These are phyloP conservation scores for Nicotiana rustica DNA, from an alignment of 305 asterid genomes.

Conservation along the genomic window DNA sequence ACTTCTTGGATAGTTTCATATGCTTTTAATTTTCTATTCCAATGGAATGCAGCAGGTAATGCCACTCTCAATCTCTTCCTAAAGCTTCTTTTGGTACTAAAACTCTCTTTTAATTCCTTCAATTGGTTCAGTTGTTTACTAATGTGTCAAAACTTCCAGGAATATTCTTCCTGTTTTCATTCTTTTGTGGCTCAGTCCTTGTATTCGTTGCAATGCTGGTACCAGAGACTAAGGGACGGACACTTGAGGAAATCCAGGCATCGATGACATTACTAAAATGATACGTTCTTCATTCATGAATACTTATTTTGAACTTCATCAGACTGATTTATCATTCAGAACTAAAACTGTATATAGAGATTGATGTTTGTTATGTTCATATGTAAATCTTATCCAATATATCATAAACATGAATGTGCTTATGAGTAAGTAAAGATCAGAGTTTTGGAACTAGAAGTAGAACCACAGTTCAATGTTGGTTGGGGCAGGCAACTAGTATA, in stretches of 20 bases:
- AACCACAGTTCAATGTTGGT: neutral
- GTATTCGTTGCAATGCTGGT: slow-evolving; percentile 39
- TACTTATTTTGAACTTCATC: neutral
- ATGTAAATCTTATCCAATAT: neutral
- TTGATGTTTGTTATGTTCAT: neutral
- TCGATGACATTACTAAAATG: slow-evolving; percentile 29
- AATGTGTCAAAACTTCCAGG: slow-evolving; percentile 34
- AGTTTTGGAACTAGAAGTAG: neutral
- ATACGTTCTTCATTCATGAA: neutral
- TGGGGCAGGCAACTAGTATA: neutral
- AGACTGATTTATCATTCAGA: slow-evolving; percentile 4
- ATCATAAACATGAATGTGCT: neutral
- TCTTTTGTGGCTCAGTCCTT: slow-evolving; percentile 28
- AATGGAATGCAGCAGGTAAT: slow-evolving; percentile 33
- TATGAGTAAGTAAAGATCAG: neutral
- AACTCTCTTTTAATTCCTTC: too few relatives aligned
- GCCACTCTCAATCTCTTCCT: neutral
- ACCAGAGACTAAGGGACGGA: slow-evolving; percentile 46
- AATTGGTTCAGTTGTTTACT: neutral
- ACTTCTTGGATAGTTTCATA: slow-evolving; percentile 33
- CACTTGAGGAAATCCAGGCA: slow-evolving; percentile 43
- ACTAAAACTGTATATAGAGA: neutral
- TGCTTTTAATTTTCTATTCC: slow-evolving; percentile 33
- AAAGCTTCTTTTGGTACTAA: neutral
- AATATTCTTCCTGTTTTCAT: slow-evolving; percentile 37